These are phyloP conservation scores for Melocanna baccifera DNA, from an alignment of 176 grass and related monocot genomes.

Conservation along the genomic window DNA sequence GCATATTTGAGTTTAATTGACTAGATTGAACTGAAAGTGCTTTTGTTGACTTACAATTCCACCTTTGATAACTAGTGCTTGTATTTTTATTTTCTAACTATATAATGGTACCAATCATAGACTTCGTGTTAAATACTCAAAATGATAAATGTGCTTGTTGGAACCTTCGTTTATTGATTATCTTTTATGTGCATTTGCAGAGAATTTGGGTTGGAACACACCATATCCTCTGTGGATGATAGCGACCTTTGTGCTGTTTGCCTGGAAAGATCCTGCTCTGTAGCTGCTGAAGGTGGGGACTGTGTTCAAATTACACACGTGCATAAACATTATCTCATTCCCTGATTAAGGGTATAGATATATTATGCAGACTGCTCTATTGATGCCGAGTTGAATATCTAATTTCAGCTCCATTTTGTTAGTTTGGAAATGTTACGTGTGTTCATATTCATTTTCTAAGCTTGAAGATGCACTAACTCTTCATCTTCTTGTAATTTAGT, in stretches of 20 bases:
- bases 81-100: not conserved
- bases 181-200: constrained; percentile 42
- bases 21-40: constrained; percentile 1
- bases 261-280: constrained; percentile 77
- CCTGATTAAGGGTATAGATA: not conserved
- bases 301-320: constrained; percentile 10
- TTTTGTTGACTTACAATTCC: constrained; percentile 12
- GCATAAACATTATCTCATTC: constrained; percentile 20
- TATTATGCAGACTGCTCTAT: not conserved
- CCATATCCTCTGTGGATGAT: constrained; percentile 56
- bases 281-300: constrained; percentile 78
- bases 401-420: not conserved
- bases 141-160: not conserved
- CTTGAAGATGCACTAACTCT: not conserved
- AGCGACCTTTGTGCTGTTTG: constrained; percentile 87
- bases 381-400: not conserved
- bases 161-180: not conserved
- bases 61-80: not conserved
- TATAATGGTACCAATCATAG: not conserved
- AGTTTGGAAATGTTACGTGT: not conserved
- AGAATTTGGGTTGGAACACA: constrained; percentile 71
- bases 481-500: constrained; percentile 21
- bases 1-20: not conserved
- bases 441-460: not conserved
- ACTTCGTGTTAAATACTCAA: not conserved